Conservation (phyloP, 345 rosid genomes). For the Populus nigra region DNA sequence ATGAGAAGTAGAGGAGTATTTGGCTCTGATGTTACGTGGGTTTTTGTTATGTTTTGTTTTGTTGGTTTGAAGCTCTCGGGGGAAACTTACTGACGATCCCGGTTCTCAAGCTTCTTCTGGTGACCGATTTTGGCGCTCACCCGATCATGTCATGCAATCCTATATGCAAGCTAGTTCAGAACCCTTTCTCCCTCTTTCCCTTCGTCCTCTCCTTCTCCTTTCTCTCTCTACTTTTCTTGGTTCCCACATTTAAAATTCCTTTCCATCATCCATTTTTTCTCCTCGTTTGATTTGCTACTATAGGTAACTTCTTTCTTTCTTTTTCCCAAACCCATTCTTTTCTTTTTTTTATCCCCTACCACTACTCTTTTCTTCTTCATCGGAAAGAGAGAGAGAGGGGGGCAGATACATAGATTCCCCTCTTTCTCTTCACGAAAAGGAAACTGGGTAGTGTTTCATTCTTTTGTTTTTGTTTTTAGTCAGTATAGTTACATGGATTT, state of each 20-base stretch:
- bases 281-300: conserved; percentile 37
- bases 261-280: conserved; percentile 21
- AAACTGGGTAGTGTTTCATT: neutral
- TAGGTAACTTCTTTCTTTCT: conserved; percentile 23
- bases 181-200: conserved; percentile 17
- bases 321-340: neutral
- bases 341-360: neutral
- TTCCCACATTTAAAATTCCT: conserved; percentile 23
- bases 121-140: conserved; percentile 53
- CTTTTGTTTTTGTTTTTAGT: neutral
- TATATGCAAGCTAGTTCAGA: conserved; percentile 32
- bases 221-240: conserved; percentile 5
- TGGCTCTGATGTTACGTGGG: neutral
- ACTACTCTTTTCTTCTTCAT: neutral
- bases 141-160: conserved; percentile 44
- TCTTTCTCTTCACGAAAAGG: neutral
- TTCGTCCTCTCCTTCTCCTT: conserved; percentile 9
- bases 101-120: conserved; percentile 44
- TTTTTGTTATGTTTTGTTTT: neutral
- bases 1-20: conserved; percentile 10
- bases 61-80: conserved; percentile 19
- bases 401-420: neutral
- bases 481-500: neutral
- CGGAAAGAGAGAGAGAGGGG: neutral
- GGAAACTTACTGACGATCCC: conserved; percentile 30